Evolutionary conservation across 371 early-diverging fungal species (phyloP), one percentile per base, ranked within the genome.

Genomic region (Pancytospora philotis): DNA sequence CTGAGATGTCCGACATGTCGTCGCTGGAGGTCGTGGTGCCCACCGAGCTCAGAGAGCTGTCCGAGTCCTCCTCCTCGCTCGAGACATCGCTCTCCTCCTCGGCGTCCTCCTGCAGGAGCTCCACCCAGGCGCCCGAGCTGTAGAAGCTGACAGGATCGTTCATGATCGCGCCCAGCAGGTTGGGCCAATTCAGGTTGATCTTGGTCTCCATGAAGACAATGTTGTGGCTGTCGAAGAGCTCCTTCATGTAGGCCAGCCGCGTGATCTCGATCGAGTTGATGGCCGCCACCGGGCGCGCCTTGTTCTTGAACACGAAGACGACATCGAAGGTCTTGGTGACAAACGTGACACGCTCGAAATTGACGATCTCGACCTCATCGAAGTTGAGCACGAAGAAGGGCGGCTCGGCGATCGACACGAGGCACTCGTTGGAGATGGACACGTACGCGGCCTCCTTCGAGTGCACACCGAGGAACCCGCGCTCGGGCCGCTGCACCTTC

Each of bases 281-380:
- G 61, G 93, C 92, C n/a, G 90, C 86, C 0, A 90, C 91, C 2
- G 89, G 73, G 48, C 87, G 84, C 30, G 85, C 84, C 78, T 87
- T 92, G 77, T 97, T 94, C 77, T 93, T 93, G 81, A 91, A 91
- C 0, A 96, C 87, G 83, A 96, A 90, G 1, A 96, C 95, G 84
- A 95, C 83, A 84, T 98, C 99, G 83, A 95, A 96, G 78, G 93
- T 93, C 84, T 93, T 94, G 34, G 96, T 84, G 6, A 92, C 93
- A 80, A 91, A 95, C 80, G 85, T 85, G 45, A 97, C 91, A 76
- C 99, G 87, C 83, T 98, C 99, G 80, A 98, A 84, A 79, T 94
- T 92, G 1, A 88, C 94, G 41, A 95, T 81, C 83, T 97, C 97
- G 35, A 98, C 88, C 53, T 98, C 97, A 10, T 86, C 84, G 22